phyloP scores from a whole-genome alignment of 805 yeast species.

The Suhomyces sp. region DNA sequence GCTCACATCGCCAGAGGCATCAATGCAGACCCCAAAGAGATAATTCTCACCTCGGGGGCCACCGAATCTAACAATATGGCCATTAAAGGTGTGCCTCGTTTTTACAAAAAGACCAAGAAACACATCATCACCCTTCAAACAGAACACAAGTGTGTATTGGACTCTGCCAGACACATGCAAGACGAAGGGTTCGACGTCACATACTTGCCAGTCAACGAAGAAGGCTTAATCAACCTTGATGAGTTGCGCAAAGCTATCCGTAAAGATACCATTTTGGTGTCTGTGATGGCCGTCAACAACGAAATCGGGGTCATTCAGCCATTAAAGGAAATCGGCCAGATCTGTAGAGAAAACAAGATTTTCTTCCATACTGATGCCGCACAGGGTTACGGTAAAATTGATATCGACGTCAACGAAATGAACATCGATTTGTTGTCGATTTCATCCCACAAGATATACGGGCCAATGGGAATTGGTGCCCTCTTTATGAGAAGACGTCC shows the following conservation, averaged over 20 bases:
- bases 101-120: constrained; percentile 82
- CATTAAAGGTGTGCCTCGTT: constrained; percentile 92
- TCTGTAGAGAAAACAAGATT: constrained; percentile 83
- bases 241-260: constrained; percentile 80
- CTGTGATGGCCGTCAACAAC: constrained; percentile 96
- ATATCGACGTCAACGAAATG: constrained; percentile 87
- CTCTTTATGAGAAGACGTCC: constrained; percentile 95
- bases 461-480: constrained; percentile 98
- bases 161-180: constrained; percentile 89
- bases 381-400: constrained; percentile 93
- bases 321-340: constrained; percentile 82
- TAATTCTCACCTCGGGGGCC: constrained; percentile 96
- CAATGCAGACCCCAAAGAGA: constrained; percentile 94
- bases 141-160: constrained; percentile 98
- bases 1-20: constrained; percentile 77
- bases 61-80: constrained; percentile 96
- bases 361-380: constrained; percentile 98
- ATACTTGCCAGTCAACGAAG: constrained; percentile 75
- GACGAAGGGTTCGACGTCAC: constrained; percentile 98
- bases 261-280: constrained; percentile 86
- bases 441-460: constrained; percentile 94
- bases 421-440: constrained; percentile 92
- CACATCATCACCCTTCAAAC: constrained; percentile 96
- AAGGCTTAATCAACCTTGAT: constrained; percentile 78
- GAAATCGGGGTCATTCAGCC: constrained; percentile 99